Conservation (phyloP, 2,329 filamentous ascomycete species). For the Sclerotinia glacialis region DNA sequence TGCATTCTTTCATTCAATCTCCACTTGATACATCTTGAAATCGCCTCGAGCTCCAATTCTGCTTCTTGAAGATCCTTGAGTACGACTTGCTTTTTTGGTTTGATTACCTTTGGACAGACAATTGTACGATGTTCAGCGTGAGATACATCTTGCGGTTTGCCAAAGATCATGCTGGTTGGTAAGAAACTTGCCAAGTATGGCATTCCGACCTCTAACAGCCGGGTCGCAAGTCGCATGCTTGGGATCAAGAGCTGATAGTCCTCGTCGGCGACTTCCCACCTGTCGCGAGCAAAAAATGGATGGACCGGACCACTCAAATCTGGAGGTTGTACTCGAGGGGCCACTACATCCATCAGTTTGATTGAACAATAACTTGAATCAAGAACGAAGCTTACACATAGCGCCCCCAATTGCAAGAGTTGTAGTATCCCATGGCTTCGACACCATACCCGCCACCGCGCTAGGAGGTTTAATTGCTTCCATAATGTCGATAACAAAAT, state of each 20-base stretch:
- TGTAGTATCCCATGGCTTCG: conserved; percentile 16
- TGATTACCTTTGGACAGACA: conserved; percentile 13
- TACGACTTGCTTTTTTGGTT: not conserved
- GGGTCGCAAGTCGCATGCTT: conserved; percentile 33
- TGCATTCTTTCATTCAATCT: conserved; percentile 30
- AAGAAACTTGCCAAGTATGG: conserved; percentile 33
- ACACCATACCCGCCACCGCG: not conserved
- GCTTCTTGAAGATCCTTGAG: conserved; percentile 22
- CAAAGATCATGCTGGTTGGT: conserved; percentile 24
- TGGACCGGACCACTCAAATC: conserved; percentile 23
- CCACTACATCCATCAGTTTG: conserved; percentile 2
- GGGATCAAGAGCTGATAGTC: conserved; percentile 31
- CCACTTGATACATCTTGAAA: conserved; percentile 31
- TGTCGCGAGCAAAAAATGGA: conserved; percentile 26
- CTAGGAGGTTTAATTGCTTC: not conserved
- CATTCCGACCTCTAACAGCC: conserved; percentile 29
- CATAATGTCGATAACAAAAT: not conserved
- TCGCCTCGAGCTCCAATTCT: conserved; percentile 25
- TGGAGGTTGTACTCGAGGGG: not conserved
- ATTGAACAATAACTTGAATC: not conserved
- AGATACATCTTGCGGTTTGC: not conserved
- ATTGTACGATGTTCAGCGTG: not conserved
- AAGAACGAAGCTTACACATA: conserved; percentile 2
- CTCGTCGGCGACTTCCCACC: conserved; percentile 28
- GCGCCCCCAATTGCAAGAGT: conserved; percentile 9